Evolutionary conservation across 2,329 filamentous ascomycete genomes (phyloP), one percentile per base, ranked within the genome.

Genomic region (Hirsutella rhossiliensis): DNA sequence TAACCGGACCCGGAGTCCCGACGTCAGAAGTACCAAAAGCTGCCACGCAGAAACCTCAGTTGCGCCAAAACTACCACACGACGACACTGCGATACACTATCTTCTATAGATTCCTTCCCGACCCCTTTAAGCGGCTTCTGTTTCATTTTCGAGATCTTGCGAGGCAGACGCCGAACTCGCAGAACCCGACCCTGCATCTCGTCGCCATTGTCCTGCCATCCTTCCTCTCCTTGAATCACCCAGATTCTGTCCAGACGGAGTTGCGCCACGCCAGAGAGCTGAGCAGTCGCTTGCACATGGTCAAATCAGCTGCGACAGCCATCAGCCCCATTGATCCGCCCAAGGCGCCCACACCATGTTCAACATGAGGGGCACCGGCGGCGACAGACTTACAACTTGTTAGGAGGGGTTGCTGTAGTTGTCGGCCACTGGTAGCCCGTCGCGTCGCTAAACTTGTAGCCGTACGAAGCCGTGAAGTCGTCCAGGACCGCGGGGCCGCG

Each of bases 381-480:
- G 44, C 43, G 40, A 36, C 45, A 48, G 12, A 74, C 73, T 79
- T 81, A 94, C 75, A 94, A 78, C 74, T 89, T 88, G 75, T 87
- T 89, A 40, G 69, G 68, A 37, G 63, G 58, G 46, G 75, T 71
- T 30, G 78, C 78, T 50, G 80, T 80, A 47, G 84, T 87, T 46
- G 86, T 84, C 31, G 87, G 87, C 89, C 89, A 96, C 68, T 94
- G 87, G 71, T 95, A 95, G 45, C 89, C 89, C 54, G 89, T 86
- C 49, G 89, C 87, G 58, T 98, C 92, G 62, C 86, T 94, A 73
- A 98, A 98, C 68, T 95, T 96, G 76, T 98, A 98, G 51, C 92
- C 92, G 62, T 95, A 98, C 6, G 89, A 95, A 36, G 89, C 84
- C 29, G 90, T 97, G 71, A 98, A 98, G 69, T 98, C 92, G 56